Evolutionary conservation across 2,329 filamentous ascomycete species (phyloP), one percentile per base, ranked within the genome.

Genomic region (Verticillium zaregamsianum): DNA sequence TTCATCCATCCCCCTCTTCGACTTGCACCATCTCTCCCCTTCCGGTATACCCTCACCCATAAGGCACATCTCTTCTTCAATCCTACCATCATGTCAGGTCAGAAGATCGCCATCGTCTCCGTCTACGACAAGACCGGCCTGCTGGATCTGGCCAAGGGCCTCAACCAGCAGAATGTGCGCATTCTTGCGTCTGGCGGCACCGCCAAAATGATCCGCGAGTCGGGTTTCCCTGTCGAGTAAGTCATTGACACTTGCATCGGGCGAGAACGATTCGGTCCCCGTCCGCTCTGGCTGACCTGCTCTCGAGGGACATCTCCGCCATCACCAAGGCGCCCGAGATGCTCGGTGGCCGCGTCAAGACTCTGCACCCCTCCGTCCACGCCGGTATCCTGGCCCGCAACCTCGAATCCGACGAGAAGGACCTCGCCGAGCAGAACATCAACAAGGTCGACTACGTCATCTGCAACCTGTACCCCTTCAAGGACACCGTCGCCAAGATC

Each of bases 401-500:
- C 78, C 89, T 98, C 68, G 93, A 91, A 68, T 94, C 93, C 15
- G 95, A 99, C 78, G 92, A 98, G 80, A 96, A 97, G 79, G 95
- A 99, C 73, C 89, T 99, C 58, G 92, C 92, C 59, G 91, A 95
- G 77, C 92, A 96, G 80, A 95, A 93, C 79, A 97, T 97, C 76
- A 86, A 91, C 81, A 96, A 96, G 81, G 92, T 97, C 63, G 92
- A 96, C 84, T 96, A 90, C 71, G 92, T 97, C 70, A 90, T 99
- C 74, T 98, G 95, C 89, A 99, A 99, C 81, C 86, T 99, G 61
- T 98, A 99, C 79, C 95, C 95, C 14, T 99, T 99, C 88, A 97
- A 97, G 82, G 93, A 98, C 76, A 99, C 95, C 35, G 89, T 99
- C 69, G 90, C 93, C 70, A 96, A 97, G 84, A 88, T 96, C 81